phyloP scores from a whole-genome alignment of 2,329 filamentous ascomycete genomes.

The Colletotrichum eleusines region DNA sequence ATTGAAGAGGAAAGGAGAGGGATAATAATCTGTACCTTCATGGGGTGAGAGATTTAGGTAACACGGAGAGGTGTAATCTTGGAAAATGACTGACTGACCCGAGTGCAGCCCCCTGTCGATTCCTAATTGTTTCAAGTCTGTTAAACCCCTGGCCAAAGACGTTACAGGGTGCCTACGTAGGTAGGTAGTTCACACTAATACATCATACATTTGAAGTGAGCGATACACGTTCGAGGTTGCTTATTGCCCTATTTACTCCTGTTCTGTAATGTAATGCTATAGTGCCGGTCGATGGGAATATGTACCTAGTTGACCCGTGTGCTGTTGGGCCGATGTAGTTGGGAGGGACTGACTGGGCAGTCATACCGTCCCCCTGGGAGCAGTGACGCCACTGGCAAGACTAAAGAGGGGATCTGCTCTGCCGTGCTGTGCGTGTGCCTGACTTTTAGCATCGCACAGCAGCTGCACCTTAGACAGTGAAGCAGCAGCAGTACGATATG shows the following conservation, averaged over 20 bases:
- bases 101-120: constrained; percentile 21
- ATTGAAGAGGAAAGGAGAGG: neutral
- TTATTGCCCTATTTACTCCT: neutral
- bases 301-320: too few relatives aligned
- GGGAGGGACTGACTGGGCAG: neutral
- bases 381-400: constrained; percentile 18
- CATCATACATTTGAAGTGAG: too few relatives aligned
- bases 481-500: neutral
- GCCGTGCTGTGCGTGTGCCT: constrained; percentile 28
- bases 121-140: constrained; percentile 41
- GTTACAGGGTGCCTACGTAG: constrained; percentile 3
- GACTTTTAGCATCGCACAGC: constrained; percentile 23
- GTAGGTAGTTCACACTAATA: too few relatives aligned
- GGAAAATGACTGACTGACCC: constrained; percentile 37
- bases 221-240: too few relatives aligned
- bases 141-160: constrained; percentile 28
- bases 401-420: constrained; percentile 3
- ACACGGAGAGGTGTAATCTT: constrained; percentile 11
- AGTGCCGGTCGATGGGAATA: too few relatives aligned
- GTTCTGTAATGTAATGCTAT: too few relatives aligned
- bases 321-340: too few relatives aligned
- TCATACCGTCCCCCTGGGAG: constrained; percentile 13
- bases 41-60: neutral
- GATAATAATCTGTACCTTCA: neutral
- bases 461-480: constrained; percentile 14